These are phyloP conservation scores for Dactylonectria estremocensis DNA, from an alignment of 2,329 filamentous ascomycete species.

Conservation along the genomic window DNA sequence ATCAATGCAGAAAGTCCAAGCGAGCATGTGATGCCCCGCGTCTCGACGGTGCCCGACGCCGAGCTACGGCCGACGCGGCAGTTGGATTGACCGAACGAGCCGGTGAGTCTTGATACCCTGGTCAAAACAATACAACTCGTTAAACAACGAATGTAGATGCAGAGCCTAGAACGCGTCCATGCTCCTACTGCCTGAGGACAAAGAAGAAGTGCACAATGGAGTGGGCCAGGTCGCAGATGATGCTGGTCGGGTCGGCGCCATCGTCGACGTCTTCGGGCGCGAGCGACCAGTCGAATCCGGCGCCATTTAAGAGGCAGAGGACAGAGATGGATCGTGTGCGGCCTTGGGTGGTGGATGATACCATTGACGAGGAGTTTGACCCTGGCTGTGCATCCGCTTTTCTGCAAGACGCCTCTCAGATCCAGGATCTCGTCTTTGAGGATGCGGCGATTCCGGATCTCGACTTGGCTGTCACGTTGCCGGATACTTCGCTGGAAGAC, in stretches of 20 bases:
- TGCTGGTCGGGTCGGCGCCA: constrained; percentile 26
- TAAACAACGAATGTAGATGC: not conserved
- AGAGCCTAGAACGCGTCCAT: constrained; percentile 6
- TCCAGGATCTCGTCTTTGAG: constrained; percentile 19
- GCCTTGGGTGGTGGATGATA: constrained; percentile 5
- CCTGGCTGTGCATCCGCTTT: constrained; percentile 7
- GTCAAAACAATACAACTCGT: not conserved
- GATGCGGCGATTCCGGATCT: constrained; percentile 22
- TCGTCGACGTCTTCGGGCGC: constrained; percentile 25
- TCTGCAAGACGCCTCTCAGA: constrained; percentile 12
- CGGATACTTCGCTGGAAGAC: not conserved
- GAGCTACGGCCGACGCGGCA: constrained; percentile 9
- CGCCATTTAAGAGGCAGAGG: constrained; percentile 27
- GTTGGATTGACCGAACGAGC: constrained; percentile 27
- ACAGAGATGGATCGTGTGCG: not conserved
- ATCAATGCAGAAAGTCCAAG: constrained; percentile 45
- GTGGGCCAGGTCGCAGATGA: constrained; percentile 27
- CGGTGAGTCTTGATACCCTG: constrained; percentile 29
- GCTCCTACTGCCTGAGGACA: constrained; percentile 30
- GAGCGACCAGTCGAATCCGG: not conserved
- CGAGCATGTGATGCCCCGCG: constrained; percentile 45
- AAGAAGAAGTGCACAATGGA: constrained; percentile 33
- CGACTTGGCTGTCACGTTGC: constrained; percentile 18
- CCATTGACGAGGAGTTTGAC: constrained; percentile 13
- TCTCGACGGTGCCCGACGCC: constrained; percentile 29